These are phyloP conservation scores for Botrytis medusae DNA, from an alignment of 2,329 filamentous ascomycete genomes.

Conservation along the genomic window DNA sequence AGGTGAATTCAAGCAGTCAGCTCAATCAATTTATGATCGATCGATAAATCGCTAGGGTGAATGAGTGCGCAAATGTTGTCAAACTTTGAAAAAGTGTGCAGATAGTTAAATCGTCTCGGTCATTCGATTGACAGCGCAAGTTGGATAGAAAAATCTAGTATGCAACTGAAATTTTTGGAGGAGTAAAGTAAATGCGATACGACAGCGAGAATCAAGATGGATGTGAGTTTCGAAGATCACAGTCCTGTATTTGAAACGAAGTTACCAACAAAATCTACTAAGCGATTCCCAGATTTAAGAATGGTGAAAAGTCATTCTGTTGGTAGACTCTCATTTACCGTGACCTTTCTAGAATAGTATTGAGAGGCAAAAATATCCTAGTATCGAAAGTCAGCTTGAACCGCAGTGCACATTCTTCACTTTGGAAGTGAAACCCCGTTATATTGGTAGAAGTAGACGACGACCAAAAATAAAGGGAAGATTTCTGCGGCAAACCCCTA, in stretches of 20 bases:
- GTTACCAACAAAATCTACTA: background rate
- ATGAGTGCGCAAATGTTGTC: background rate
- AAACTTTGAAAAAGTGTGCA: background rate
- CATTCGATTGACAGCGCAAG: background rate
- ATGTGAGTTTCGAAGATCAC: background rate
- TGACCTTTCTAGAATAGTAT: too few relatives aligned
- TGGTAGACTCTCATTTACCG: background rate
- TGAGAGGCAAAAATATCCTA: too few relatives aligned
- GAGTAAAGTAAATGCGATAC: background rate
- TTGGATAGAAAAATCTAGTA: background rate
- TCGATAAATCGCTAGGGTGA: background rate
- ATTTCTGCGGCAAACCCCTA: fast-evolving
- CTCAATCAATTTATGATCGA: background rate
- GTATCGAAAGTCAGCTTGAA: background rate
- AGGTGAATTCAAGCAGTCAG: background rate
- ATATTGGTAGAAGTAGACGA: background rate
- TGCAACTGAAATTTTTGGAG: background rate
- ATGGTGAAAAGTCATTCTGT: background rate
- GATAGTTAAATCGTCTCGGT: background rate
- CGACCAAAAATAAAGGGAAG: fast-evolving
- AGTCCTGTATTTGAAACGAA: background rate
- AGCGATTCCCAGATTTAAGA: background rate
- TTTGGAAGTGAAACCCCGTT: background rate
- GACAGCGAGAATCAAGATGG: background rate
- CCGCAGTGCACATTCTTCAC: background rate